Conservation (phyloP, 805 yeast species). For the Suhomyces pyralidae region DNA sequence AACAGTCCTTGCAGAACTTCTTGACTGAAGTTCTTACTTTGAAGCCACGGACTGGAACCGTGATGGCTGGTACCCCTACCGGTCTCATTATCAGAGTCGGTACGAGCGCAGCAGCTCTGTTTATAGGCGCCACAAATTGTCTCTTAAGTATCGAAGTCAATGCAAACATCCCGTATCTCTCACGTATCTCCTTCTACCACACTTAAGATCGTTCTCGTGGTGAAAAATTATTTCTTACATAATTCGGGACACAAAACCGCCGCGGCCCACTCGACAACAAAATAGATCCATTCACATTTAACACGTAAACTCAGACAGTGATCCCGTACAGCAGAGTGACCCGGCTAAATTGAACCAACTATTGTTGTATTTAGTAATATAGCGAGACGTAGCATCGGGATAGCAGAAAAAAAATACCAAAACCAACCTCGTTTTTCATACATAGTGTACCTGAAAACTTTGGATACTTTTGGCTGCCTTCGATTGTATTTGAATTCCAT, state of each 20-base stretch:
- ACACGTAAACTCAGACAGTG: conserved; percentile 12
- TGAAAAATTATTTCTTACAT: conserved; percentile 1
- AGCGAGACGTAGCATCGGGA: not conserved
- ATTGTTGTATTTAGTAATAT: not conserved
- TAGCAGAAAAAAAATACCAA: not conserved
- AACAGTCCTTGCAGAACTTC: conserved; percentile 87
- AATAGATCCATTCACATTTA: conserved; percentile 9
- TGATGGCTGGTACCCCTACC: conserved; percentile 7
- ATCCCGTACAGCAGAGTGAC: not conserved
- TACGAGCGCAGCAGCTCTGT: conserved; percentile 5
- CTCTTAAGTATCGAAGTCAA: conserved; percentile 16
- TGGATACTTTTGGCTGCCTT: not conserved
- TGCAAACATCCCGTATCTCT: conserved; percentile 14
- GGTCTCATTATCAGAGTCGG: conserved; percentile 12
- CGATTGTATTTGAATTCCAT: not conserved
- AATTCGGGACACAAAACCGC: not conserved
- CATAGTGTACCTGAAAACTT: not conserved
- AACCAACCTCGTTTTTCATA: too few species aligned
- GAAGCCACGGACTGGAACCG: conserved; percentile 38
- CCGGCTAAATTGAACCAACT: not conserved
- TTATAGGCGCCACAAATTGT: conserved; percentile 12
- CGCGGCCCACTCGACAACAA: conserved; percentile 2
- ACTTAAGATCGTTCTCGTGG: not conserved
- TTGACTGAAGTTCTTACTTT: conserved; percentile 91
- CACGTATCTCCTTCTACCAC: not conserved